Conservation (phyloP, 257 asterid genomes). For the Coffea canephora region DNA sequence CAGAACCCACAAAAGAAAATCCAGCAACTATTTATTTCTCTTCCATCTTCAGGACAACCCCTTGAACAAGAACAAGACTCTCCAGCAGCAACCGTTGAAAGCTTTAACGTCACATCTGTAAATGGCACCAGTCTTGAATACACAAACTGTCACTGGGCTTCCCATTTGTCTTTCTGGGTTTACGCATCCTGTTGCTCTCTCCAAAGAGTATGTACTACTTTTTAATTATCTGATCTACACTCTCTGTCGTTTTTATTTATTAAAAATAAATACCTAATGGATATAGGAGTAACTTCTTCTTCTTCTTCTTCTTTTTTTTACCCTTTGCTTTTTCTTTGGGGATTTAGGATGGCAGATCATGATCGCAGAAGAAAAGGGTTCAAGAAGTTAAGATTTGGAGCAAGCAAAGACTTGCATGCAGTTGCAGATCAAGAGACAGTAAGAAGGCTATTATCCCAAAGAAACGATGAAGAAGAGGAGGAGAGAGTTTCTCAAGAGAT, state of each 20-base stretch:
- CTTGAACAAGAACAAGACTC: neutral
- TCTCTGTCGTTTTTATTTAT: too few species aligned
- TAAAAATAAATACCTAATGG: too few species aligned
- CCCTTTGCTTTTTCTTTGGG: neutral
- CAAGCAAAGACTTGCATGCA: neutral
- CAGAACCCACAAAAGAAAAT: neutral
- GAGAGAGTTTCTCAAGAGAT: neutral
- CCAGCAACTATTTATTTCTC: too few species aligned
- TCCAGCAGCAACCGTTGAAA: neutral
- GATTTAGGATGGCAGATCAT: constrained; percentile 20
- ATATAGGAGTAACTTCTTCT: too few species aligned
- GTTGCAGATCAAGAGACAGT: neutral
- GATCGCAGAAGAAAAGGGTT: constrained; percentile 23
- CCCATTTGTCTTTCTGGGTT: constrained; percentile 25
- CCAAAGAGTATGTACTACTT: neutral
- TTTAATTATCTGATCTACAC: neutral
- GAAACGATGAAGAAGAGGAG: neutral
- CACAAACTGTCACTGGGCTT: constrained; percentile 8
- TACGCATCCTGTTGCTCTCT: constrained; percentile 15
- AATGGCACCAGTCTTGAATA: constrained; percentile 13
- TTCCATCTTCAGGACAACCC: neutral
- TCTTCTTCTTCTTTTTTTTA: too few species aligned
- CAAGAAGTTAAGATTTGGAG: constrained; percentile 9
- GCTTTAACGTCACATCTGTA: neutral
- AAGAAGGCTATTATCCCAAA: neutral